Base-by-base conservation (phyloP, 108 stramenopile species). In the Halocafeteria seosinensis region DNA sequence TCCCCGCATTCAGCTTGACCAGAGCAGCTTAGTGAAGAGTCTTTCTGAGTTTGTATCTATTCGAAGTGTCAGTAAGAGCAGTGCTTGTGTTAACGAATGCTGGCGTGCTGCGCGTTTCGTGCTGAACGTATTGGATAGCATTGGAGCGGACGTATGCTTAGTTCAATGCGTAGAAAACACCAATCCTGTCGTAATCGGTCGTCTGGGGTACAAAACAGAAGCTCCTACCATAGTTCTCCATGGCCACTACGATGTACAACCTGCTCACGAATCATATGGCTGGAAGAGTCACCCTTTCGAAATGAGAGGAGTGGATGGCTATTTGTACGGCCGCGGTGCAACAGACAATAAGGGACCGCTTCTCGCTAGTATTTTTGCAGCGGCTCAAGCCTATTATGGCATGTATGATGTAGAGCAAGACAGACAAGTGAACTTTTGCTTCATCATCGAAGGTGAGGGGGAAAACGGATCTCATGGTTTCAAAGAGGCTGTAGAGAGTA, bases 281-380 rank as follows among this genome's bases (percentile, higher is more conserved):
- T 53, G 50, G 69, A 29, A 59, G n/a, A 63, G 24, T 34, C 34
- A 63, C 4, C 69, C 69, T 4, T 69, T 62, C 36, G 25, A 29
- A 30, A 50, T 69, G 69, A 13, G 28, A 26, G 69, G 42, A 17
- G 13, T 25, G 1, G 50, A 69, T 55, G 69, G 69, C n/a, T 63
- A 50, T 13, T 33, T 69, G 21, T 69, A 63, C 50, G 69, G 69
- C 8, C 69, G 69, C 12, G 69, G 69, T 11, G 50, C 38, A 51
- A 63, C 69, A 13, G 69, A 69, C 36, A 61, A 69, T 37, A 69
- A 69, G 25, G 69, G 69, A 3, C 69, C 69, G 11, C 17, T 69
- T 11, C 47, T 69, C 55, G 69, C 69, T 0, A 31, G 29, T 30
- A 13, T 69, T 17, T 64, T 69, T 50, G 69, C 69, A 29, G 62